These are phyloP conservation scores for Herpetomonas tarakana DNA, from an alignment of 208 protist genomes.

Conservation along the genomic window DNA sequence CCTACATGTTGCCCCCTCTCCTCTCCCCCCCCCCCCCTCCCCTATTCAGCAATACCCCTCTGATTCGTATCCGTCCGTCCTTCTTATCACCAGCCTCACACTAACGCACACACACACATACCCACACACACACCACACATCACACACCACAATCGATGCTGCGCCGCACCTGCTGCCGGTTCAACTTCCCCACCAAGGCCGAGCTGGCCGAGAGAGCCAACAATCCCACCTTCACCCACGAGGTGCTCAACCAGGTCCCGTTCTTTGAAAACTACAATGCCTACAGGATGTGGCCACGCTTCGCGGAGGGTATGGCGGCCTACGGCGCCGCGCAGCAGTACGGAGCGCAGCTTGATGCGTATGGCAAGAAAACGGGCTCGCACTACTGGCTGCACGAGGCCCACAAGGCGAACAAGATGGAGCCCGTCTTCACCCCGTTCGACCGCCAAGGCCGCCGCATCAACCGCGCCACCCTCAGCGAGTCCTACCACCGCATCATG, in stretches of 20 bases:
- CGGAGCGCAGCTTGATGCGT: not conserved
- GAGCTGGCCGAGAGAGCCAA: not conserved
- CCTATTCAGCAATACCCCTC: not conserved
- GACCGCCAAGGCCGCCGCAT: conserved; percentile 30
- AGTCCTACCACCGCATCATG: conserved; percentile 32
- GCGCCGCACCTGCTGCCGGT: not conserved
- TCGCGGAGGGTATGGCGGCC: conserved; percentile 5
- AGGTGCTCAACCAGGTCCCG: conserved; percentile 18
- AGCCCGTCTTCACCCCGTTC: conserved; percentile 22
- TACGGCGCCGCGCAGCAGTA: conserved; percentile 3
- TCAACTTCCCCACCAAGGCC: conserved; percentile 11
- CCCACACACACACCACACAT: not conserved
- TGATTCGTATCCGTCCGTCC: not conserved
- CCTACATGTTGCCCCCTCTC: no score
- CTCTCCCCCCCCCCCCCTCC: no score
- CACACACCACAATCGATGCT: not conserved
- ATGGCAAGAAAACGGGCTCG: conserved; percentile 3
- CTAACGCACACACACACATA: not conserved
- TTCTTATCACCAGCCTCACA: conserved; percentile 4
- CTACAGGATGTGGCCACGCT: not conserved
- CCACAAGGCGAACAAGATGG: conserved; percentile 14
- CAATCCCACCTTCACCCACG: conserved; percentile 10
- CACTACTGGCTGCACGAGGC: conserved; percentile 10
- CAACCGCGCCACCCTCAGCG: conserved; percentile 20
- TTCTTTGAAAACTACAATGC: conserved; percentile 16